Conservation (phyloP, 1,284 basidiomycete genomes). For the Ustilago bromivora region DNA sequence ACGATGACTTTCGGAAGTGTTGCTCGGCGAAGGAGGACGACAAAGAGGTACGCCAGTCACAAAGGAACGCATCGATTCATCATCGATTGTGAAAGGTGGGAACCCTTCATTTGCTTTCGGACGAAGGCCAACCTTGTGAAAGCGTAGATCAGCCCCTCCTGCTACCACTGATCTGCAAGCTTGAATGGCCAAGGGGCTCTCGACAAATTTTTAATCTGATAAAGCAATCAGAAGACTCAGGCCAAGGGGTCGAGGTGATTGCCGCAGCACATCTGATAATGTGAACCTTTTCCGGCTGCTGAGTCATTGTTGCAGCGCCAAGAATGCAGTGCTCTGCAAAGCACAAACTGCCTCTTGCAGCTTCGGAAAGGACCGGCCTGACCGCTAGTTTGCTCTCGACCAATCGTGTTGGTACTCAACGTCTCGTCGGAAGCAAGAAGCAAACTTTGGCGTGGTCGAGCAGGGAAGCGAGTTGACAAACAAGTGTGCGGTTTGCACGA, state of each 20-base stretch:
- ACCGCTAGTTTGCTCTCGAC: background rate
- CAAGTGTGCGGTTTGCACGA: background rate
- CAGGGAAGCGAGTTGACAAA: background rate
- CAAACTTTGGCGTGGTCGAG: background rate
- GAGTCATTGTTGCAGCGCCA: constrained; percentile 7
- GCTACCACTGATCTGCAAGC: background rate
- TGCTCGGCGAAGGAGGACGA: no score
- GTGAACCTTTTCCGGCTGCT: background rate
- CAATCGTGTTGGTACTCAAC: background rate
- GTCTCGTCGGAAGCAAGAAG: background rate
- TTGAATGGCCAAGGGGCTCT: background rate
- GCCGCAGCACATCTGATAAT: constrained; percentile 10
- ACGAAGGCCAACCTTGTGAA: background rate
- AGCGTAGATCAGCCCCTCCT: background rate
- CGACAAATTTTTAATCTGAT: background rate
- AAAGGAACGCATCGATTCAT: no score
- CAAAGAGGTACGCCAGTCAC: no score
- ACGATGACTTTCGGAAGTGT: background rate
- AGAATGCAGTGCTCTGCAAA: background rate
- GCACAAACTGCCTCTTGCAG: background rate
- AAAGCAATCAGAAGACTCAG: background rate
- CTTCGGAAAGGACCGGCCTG: constrained; percentile 8
- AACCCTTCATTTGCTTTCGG: background rate
- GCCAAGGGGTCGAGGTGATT: background rate
- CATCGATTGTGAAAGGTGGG: no score